Conservation (phyloP, 257 asterid species). For the Mentha longifolia region DNA sequence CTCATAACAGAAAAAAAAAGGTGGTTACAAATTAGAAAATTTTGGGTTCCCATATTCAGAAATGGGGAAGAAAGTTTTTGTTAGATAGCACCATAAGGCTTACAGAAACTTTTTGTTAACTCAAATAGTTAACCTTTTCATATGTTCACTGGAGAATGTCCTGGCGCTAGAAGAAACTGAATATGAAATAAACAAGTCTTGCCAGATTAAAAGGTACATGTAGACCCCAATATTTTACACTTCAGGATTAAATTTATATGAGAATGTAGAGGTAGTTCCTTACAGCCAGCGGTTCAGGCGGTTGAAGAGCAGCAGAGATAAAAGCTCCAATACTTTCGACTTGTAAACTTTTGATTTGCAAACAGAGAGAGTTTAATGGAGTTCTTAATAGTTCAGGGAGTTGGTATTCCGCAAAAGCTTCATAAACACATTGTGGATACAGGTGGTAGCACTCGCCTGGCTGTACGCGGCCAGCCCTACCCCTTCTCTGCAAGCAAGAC, state of each 20-base stretch:
- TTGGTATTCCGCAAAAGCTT: conserved; percentile 95
- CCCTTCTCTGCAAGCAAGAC: conserved; percentile 81
- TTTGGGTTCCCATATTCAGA: too few species aligned
- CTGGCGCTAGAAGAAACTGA: too few species aligned
- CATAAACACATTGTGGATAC: conserved; percentile 90
- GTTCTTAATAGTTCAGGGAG: conserved; percentile 98
- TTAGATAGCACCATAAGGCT: too few species aligned
- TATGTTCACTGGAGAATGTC: too few species aligned
- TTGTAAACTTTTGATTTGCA: conserved; percentile 96
- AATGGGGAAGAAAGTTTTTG: too few species aligned
- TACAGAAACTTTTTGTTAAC: too few species aligned
- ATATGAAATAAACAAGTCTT: too few species aligned
- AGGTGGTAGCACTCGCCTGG: conserved; percentile 98
- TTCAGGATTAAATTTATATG: neutral
- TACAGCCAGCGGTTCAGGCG: conserved; percentile 91
- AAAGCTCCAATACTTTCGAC: conserved; percentile 82
- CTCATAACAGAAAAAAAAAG: conserved; percentile 11
- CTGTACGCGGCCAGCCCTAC: conserved; percentile 99
- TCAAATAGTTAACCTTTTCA: too few species aligned
- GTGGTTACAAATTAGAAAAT: neutral
- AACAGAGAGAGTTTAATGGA: conserved; percentile 94
- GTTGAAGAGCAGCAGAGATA: conserved; percentile 94
- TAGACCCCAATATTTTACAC: too few species aligned
- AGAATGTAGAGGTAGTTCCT: conserved; percentile 38
- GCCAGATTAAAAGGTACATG: too few species aligned